Percentiles rank a stretch among this genome's conserved stretches.
These are phyloP conservation scores for Fagopyrum esculentum DNA, from an alignment of 148 eudicot genomes.

Conservation along the genomic window DNA sequence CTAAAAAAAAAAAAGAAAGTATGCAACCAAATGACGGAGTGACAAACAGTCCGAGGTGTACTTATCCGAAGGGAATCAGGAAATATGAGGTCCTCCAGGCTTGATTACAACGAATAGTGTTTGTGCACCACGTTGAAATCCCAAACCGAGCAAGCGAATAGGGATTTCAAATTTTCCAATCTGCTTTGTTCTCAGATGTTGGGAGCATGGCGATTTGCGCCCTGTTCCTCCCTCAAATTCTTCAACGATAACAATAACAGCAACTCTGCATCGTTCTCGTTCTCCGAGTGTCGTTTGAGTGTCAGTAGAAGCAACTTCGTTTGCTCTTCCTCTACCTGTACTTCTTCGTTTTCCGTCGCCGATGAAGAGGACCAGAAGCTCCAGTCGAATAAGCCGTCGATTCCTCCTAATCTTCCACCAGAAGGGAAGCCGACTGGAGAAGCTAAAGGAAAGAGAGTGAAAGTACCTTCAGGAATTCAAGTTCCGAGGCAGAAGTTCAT, in stretches of 20 bases:
- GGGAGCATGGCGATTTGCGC: slow-evolving; percentile 8
- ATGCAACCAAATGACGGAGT: too few species aligned
- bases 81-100: slow-evolving; percentile 1
- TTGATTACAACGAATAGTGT: background rate
- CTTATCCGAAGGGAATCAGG: background rate
- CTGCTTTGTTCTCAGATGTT: background rate
- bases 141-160: background rate
- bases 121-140: background rate
- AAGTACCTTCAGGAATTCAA: slow-evolving; percentile 30
- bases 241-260: background rate
- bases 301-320: background rate
- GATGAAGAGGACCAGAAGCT: slow-evolving; percentile 8
- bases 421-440: background rate
- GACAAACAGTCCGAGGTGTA: too few species aligned
- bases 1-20: too few species aligned
- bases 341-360: background rate
- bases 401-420: background rate
- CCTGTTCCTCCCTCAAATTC: background rate
- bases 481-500: slow-evolving; percentile 71
- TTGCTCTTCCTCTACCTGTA: background rate
- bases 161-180: background rate
- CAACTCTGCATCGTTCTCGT: background rate
- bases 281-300: background rate
- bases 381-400: background rate
- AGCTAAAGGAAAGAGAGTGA: background rate